Evolutionary conservation across 257 asterid species (phyloP).

Genomic region (Penstemon newberryi): DNA sequence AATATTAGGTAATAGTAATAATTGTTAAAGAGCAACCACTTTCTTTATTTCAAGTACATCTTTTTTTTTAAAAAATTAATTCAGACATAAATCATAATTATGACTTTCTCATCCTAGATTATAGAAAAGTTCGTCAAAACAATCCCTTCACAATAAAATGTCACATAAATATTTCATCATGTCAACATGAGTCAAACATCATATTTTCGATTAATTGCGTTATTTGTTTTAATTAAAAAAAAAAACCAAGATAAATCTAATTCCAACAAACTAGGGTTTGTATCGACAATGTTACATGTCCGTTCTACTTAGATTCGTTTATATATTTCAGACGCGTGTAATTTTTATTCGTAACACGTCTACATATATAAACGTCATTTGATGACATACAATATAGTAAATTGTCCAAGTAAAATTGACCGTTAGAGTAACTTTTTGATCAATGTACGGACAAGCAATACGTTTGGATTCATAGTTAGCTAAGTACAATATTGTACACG

Average conservation of each 20-base stretch:
- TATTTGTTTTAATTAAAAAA: too few species aligned
- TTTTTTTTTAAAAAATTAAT: background rate
- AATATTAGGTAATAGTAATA: slow-evolving; percentile 7
- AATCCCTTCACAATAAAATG: too few species aligned
- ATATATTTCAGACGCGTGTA: too few species aligned
- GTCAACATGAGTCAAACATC: too few species aligned
- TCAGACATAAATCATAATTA: background rate
- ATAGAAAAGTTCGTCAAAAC: slow-evolving; percentile 19
- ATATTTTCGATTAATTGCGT: too few species aligned
- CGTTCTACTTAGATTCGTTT: too few species aligned
- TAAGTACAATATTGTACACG: background rate
- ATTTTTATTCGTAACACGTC: background rate
- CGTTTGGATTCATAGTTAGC: background rate
- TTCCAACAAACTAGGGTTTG: too few species aligned
- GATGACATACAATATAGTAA: background rate
- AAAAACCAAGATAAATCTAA: too few species aligned
- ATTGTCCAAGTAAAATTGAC: background rate
- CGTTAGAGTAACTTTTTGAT: background rate
- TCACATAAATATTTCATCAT: too few species aligned
- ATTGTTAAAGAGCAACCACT: background rate
- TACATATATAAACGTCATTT: too few species aligned
- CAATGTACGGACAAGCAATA: background rate
- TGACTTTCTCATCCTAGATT: slow-evolving; percentile 2
- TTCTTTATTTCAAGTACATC: background rate
- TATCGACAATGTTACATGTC: too few species aligned